Evolutionary conservation across 2,329 filamentous ascomycete species (phyloP), one percentile per base, ranked within the genome.

Genomic region (Aspergillus sp.): DNA sequence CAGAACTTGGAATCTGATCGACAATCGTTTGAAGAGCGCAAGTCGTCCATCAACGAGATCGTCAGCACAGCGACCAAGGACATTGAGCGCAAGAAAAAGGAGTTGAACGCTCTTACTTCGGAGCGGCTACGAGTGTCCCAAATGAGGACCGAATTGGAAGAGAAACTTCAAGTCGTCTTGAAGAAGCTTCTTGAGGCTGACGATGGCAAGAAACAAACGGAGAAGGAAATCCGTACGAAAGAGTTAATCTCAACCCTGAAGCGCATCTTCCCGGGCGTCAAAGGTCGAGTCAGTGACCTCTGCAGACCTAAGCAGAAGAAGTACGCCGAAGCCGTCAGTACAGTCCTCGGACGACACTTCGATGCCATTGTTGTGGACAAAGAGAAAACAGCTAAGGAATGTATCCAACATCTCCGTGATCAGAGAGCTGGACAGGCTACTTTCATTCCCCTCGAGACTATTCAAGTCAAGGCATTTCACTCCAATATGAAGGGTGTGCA

Each of bases 301-400:
- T 96, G 93, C 72, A 90, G 88, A 55, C 91, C 93, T 1, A 97
- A 96, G 68, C 88, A 96, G 71, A 96, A 94, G 70, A 97, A 96
- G 66, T 98, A 84, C 60, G 87, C 93, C 53, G 88, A 93, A 56
- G 93, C 93, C 41, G 87, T 98, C 52, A 88, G 88, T 58, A 94
- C 88, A 26, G 89, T 94, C 5, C 79, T 98, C 3, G 93, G 93
- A 43, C 82, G 88, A 46, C 87, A 97, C 61, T 95, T 95, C 64
- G 91, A 98, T 65, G 87, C 90, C 0, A 85, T 98, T 39, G 82
- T 98, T 42, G 91, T 97, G 7, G 93, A 98, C 58, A 91, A 88
- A 2, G 89, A 97, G 67, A 94, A 93, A 70, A 93, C 87, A 1
- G 93, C 88, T 29, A 84, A 89, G 49, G 89, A 96, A 57, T 98